These are phyloP conservation scores for Puccinia novopanici DNA, from an alignment of 1,284 basidiomycete species.

Conservation along the genomic window DNA sequence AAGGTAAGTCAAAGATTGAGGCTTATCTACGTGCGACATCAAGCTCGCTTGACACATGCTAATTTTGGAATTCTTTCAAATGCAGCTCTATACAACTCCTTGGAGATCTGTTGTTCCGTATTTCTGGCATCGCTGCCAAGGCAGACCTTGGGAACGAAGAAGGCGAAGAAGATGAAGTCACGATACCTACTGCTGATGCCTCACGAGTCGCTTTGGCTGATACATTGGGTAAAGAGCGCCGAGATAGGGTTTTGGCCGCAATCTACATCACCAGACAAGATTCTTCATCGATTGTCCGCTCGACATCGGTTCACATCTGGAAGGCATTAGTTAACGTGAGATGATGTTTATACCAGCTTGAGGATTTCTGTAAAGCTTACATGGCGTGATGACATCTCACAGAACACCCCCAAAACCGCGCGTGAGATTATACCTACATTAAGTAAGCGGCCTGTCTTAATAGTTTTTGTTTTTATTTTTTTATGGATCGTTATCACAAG, in stretches of 20 bases:
- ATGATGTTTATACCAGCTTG: not conserved
- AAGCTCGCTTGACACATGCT: not conserved
- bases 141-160: slow-evolving; percentile 73
- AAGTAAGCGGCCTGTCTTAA: slow-evolving; percentile 65
- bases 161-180: slow-evolving; percentile 67
- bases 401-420: slow-evolving; percentile 64
- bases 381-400: not conserved
- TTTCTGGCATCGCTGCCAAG: slow-evolving; percentile 96
- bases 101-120: slow-evolving; percentile 92
- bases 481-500: not conserved
- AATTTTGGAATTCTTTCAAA: not conserved
- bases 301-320: slow-evolving; percentile 95
- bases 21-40: not conserved
- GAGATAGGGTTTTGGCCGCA: slow-evolving; percentile 85
- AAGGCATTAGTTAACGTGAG: slow-evolving; percentile 80
- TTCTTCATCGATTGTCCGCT: slow-evolving; percentile 82
- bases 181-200: slow-evolving; percentile 66
- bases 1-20: slow-evolving; percentile 29
- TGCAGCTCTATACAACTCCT: slow-evolving; percentile 84
- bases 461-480: not conserved
- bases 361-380: not conserved
- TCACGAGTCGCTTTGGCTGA: slow-evolving; percentile 83
- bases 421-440: slow-evolving; percentile 89
- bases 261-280: slow-evolving; percentile 94
- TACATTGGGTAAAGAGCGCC: slow-evolving; percentile 81